These are phyloP conservation scores for Prunus mongolica DNA, from an alignment of 306 rosid genomes.

Conservation along the genomic window DNA sequence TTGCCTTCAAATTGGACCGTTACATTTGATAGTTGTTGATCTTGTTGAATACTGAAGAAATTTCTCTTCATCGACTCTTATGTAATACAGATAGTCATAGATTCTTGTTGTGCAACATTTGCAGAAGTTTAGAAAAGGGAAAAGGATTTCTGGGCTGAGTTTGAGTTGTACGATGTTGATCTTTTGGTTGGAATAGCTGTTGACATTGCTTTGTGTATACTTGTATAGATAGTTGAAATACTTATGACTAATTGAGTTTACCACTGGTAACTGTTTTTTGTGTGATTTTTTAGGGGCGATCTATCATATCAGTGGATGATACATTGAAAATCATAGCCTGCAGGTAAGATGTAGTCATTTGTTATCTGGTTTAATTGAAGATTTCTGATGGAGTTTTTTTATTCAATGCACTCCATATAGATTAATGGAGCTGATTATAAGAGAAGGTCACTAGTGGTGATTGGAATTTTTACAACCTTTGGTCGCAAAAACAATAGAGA, in stretches of 20 bases:
- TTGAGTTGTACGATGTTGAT: constrained; percentile 89
- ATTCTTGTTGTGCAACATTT: constrained; percentile 92
- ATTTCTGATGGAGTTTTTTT: not conserved
- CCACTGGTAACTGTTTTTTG: not conserved
- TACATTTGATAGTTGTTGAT: not conserved
- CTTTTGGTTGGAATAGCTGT: constrained; percentile 55
- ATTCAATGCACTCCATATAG: constrained; percentile 42
- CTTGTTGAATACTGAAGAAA: not conserved
- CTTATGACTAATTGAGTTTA: constrained; percentile 6
- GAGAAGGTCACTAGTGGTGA: constrained; percentile 69
- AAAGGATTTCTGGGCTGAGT: constrained; percentile 84
- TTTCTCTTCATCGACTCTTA: not conserved
- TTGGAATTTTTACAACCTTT: constrained; percentile 81
- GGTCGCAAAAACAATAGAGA: constrained; percentile 82
- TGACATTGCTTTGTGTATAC: not conserved
- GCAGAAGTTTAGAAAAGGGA: constrained; percentile 91
- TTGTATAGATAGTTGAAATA: not conserved
- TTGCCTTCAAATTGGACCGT: not conserved
- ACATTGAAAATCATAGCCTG: constrained; percentile 96
- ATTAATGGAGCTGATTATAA: constrained; percentile 53
- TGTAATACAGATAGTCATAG: constrained; percentile 73
- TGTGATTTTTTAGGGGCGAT: constrained; percentile 56
- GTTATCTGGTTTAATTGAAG: constrained; percentile 14
- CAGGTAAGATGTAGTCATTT: constrained; percentile 47
- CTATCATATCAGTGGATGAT: constrained; percentile 95